Conservation (phyloP, 78 protist genomes). For the Dictyostelium citrinum region DNA sequence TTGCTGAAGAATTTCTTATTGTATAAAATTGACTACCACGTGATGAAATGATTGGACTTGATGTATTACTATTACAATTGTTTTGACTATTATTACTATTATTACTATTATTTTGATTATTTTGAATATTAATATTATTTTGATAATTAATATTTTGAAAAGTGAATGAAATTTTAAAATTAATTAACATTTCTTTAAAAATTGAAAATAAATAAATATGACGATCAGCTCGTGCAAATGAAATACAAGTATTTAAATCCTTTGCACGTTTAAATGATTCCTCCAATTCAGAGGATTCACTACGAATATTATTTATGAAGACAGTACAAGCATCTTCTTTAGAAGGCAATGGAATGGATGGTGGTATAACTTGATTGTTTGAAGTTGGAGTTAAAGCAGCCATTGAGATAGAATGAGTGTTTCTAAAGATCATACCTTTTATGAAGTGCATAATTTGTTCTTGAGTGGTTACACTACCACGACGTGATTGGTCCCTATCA, state of each 20-base stretch:
- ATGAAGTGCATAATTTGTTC: slow-evolving; percentile 32
- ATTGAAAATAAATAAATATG: not conserved
- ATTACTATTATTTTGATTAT: not conserved
- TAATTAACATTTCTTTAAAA: not conserved
- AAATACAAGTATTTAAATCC: not conserved
- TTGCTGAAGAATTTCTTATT: not conserved
- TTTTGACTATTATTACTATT: not conserved
- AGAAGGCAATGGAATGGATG: not conserved
- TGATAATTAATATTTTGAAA: not conserved
- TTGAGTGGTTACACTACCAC: not conserved
- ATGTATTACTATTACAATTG: not conserved
- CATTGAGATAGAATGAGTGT: not conserved
- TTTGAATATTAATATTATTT: not conserved
- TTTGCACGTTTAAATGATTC: slow-evolving; percentile 20
- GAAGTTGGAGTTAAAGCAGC: not conserved
- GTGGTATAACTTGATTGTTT: not conserved
- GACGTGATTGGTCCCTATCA: not conserved
- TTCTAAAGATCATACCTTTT: not conserved
- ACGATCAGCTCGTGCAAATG: slow-evolving; percentile 4
- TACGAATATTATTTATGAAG: not conserved
- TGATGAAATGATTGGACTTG: not conserved
- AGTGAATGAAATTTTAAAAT: not conserved
- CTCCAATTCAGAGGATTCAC: slow-evolving; percentile 6
- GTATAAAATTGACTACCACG: not conserved
- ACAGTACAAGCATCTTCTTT: slow-evolving; percentile 25